A percentile compares a stretch with the other conserved stretches of the same genome.
Conservation (phyloP, 2,329 filamentous ascomycete species). For the Blumeria hordei region DNA sequence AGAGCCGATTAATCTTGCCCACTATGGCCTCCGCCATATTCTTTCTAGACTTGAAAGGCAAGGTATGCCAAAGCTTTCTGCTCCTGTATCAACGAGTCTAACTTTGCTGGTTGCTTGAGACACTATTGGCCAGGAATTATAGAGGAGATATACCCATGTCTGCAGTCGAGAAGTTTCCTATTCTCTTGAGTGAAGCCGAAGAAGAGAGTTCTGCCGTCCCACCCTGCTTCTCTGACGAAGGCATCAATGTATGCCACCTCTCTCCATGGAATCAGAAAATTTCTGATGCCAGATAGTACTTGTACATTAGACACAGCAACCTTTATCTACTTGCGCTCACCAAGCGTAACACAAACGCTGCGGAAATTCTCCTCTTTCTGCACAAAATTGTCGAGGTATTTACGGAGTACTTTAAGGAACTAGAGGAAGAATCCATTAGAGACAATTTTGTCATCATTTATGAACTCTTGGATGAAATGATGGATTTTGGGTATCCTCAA, state of each 20-base stretch:
- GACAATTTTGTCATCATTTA: constrained; percentile 99
- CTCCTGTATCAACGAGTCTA: not conserved
- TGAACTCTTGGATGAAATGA: constrained; percentile 97
- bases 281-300: constrained; percentile 36
- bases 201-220: constrained; percentile 95
- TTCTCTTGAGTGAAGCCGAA: constrained; percentile 91
- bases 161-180: constrained; percentile 90
- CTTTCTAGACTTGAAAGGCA: constrained; percentile 99
- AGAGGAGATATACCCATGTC: constrained; percentile 98
- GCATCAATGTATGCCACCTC: constrained; percentile 56
- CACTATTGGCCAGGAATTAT: constrained; percentile 94
- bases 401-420: constrained; percentile 97
- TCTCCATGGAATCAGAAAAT: constrained; percentile 1
- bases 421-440: constrained; percentile 94
- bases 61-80: constrained; percentile 32
- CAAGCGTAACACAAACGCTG: constrained; percentile 96
- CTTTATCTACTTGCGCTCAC: constrained; percentile 93
- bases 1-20: constrained; percentile 1
- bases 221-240: constrained; percentile 93
- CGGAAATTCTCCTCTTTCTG: constrained; percentile 92
- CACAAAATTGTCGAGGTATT: constrained; percentile 98
- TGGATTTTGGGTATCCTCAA: constrained; percentile 98
- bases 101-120: constrained; percentile 27
- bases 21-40: constrained; percentile 90
- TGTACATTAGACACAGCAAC: constrained; percentile 98